These are phyloP conservation scores for Candida tallmaniae DNA, from an alignment of 805 yeast genomes.

Conservation along the genomic window DNA sequence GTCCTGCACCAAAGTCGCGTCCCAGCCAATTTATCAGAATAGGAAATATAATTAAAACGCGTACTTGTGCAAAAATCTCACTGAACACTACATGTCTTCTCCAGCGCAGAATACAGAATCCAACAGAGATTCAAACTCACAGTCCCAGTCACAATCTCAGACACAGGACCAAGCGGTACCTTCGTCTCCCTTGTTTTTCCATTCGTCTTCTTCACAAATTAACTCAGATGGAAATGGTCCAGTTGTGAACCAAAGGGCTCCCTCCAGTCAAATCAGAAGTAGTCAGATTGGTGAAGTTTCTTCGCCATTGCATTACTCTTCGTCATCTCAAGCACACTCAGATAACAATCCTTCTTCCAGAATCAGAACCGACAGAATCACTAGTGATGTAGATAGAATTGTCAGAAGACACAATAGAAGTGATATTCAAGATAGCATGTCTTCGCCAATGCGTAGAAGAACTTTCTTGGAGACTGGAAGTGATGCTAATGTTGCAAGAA, in stretches of 20 bases:
- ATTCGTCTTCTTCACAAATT: slow-evolving; percentile 43
- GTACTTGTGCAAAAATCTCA: background rate
- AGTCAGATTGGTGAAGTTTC: slow-evolving; percentile 34
- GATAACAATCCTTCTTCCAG: slow-evolving; percentile 32
- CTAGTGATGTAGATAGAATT: slow-evolving; percentile 40
- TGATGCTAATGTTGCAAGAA: background rate
- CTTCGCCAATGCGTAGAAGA: slow-evolving; percentile 66
- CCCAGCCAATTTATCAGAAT: no score
- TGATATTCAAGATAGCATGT: slow-evolving; percentile 67
- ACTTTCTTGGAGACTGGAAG: slow-evolving; percentile 43
- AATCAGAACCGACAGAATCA: slow-evolving; percentile 41
- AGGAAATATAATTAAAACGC: background rate
- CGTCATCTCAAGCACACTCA: slow-evolving; percentile 37
- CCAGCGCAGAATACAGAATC: slow-evolving; percentile 30
- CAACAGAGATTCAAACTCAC: slow-evolving; percentile 30
- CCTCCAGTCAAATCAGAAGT: slow-evolving; percentile 8
- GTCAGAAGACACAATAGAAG: slow-evolving; percentile 61
- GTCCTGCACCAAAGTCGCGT: no score
- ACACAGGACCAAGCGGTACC: slow-evolving; percentile 40
- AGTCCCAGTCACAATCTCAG: slow-evolving; percentile 36
- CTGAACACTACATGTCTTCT: slow-evolving; percentile 22
- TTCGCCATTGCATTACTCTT: slow-evolving; percentile 47
- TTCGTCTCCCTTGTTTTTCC: slow-evolving; percentile 54
- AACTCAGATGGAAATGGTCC: slow-evolving; percentile 26
- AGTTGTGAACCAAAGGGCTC: background rate